Evolutionary conservation across 805 yeast species (phyloP).

Genomic region (Myxozyma udenii): DNA sequence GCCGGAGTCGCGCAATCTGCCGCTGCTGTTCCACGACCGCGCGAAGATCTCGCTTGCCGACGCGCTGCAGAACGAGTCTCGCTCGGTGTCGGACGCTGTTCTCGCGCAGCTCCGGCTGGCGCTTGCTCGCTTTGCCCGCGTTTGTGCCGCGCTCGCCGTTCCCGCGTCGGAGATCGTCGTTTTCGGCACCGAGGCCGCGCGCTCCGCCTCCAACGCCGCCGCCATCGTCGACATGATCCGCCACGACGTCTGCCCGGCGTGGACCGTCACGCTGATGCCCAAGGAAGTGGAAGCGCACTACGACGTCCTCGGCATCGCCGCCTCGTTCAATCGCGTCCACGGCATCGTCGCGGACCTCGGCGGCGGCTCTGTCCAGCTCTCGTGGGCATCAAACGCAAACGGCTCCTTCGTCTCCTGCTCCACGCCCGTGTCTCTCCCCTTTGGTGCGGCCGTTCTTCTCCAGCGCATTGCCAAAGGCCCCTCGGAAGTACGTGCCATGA

Average conservation of each 20-base stretch:
- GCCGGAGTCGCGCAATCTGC: conserved; percentile 71
- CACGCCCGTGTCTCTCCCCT: conserved; percentile 59
- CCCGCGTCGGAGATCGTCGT: conserved; percentile 54
- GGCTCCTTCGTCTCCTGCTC: conserved; percentile 57
- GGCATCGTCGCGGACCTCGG: conserved; percentile 74
- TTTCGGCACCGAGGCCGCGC: conserved; percentile 71
- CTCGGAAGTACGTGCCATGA: neutral
- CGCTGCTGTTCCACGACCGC: conserved; percentile 72
- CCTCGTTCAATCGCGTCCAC: conserved; percentile 62
- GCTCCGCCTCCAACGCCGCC: conserved; percentile 63
- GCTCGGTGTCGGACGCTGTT: conserved; percentile 42
- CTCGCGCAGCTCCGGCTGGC: conserved; percentile 60
- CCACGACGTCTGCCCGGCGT: conserved; percentile 50
- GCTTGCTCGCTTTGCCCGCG: conserved; percentile 62
- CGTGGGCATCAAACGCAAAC: conserved; percentile 60
- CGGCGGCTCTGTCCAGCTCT: conserved; percentile 65
- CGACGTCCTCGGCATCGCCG: conserved; percentile 72
- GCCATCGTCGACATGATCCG: conserved; percentile 56
- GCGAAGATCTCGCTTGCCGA: conserved; percentile 68
- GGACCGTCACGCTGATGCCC: conserved; percentile 60
- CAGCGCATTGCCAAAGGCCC: conserved; percentile 49
- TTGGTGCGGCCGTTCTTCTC: conserved; percentile 68
- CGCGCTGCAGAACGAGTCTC: conserved; percentile 35
- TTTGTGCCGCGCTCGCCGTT: conserved; percentile 74
- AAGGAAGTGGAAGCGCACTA: conserved; percentile 64